phyloP scores from a whole-genome alignment of 2,329 filamentous ascomycete genomes.

The Colletotrichum sansevieriae region DNA sequence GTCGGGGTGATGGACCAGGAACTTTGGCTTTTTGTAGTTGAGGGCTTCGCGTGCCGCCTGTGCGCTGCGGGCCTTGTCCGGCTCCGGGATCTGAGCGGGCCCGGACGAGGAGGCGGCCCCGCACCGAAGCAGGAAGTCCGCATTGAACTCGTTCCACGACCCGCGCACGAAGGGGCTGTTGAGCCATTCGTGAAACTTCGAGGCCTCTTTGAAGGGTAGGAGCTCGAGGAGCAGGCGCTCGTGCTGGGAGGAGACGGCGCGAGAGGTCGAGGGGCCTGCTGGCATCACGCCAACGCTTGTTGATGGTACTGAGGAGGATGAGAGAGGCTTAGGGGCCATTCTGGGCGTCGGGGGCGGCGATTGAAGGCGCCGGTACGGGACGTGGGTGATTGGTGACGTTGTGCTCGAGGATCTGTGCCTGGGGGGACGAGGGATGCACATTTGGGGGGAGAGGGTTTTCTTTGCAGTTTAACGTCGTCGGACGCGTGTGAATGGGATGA shows the following conservation, averaged over 20 bases:
- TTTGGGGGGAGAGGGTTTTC: conserved; percentile 17
- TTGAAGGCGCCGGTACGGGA: conserved; percentile 30
- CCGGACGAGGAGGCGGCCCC: conserved; percentile 20
- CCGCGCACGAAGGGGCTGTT: conserved; percentile 49
- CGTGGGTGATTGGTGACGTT: conserved; percentile 21
- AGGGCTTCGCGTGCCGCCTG: conserved; percentile 50
- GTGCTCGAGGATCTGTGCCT: conserved; percentile 25
- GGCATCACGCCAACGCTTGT: not conserved
- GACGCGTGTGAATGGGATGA: not conserved
- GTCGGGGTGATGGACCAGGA: conserved; percentile 52
- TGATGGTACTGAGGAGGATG: not conserved
- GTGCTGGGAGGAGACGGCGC: conserved; percentile 48
- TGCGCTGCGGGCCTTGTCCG: conserved; percentile 51
- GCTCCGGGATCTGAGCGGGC: conserved; percentile 45
- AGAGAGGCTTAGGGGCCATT: conserved; percentile 27
- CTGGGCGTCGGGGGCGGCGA: conserved; percentile 34
- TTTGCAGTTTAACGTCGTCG: not conserved
- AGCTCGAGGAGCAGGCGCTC: conserved; percentile 56
- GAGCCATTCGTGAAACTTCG: conserved; percentile 54
- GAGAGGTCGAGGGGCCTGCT: not conserved
- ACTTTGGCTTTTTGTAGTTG: conserved; percentile 47
- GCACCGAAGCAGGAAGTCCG: conserved; percentile 48
- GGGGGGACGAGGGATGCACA: conserved; percentile 40
- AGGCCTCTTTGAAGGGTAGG: conserved; percentile 52
- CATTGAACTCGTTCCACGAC: conserved; percentile 54